Percentiles rank a stretch among this genome's conserved stretches.
These are phyloP conservation scores for Ogataea glucozyma DNA, from an alignment of 805 yeast genomes.

Conservation along the genomic window DNA sequence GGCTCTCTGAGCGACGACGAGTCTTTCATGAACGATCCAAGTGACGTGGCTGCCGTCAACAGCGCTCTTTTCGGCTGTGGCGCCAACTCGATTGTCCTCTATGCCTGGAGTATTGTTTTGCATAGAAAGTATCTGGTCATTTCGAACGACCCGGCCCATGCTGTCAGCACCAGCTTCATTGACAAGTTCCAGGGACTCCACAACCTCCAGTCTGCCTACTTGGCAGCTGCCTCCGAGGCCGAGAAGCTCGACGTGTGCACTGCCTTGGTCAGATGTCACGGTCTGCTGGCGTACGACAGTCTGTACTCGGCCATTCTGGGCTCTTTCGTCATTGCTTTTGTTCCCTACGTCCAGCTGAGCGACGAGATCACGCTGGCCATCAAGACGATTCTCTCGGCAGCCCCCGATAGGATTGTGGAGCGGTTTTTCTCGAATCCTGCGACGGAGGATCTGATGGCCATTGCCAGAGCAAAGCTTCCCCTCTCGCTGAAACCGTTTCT, in stretches of 20 bases:
- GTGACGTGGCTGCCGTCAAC: constrained; percentile 33
- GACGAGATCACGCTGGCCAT: constrained; percentile 46
- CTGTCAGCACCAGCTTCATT: constrained; percentile 22
- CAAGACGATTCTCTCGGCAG: constrained; percentile 41
- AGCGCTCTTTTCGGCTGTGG: constrained; percentile 31
- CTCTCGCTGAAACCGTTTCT: constrained; percentile 59
- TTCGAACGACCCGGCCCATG: constrained; percentile 33
- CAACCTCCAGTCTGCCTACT: constrained; percentile 29
- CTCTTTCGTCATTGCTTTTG: constrained; percentile 43
- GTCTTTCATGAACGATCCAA: constrained; percentile 45
- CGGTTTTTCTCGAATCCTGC: constrained; percentile 48
- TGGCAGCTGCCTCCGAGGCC: constrained; percentile 42
- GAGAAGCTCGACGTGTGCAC: constrained; percentile 45
- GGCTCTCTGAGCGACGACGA: constrained; percentile 41
- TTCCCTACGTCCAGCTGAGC: constrained; percentile 52
- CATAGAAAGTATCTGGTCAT: constrained; percentile 51
- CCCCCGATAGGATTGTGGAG: constrained; percentile 47
- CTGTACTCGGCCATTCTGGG: constrained; percentile 53
- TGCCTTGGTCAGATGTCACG: constrained; percentile 43
- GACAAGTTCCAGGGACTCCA: constrained; percentile 21
- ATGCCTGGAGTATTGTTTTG: constrained; percentile 66
- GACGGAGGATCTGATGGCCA: constrained; percentile 44
- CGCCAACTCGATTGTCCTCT: constrained; percentile 51
- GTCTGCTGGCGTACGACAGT: constrained; percentile 48
- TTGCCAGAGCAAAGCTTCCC: constrained; percentile 78